phyloP scores from a whole-genome alignment of 495 filamentous ascomycete genomes.

The Chaetomium tenue region DNA sequence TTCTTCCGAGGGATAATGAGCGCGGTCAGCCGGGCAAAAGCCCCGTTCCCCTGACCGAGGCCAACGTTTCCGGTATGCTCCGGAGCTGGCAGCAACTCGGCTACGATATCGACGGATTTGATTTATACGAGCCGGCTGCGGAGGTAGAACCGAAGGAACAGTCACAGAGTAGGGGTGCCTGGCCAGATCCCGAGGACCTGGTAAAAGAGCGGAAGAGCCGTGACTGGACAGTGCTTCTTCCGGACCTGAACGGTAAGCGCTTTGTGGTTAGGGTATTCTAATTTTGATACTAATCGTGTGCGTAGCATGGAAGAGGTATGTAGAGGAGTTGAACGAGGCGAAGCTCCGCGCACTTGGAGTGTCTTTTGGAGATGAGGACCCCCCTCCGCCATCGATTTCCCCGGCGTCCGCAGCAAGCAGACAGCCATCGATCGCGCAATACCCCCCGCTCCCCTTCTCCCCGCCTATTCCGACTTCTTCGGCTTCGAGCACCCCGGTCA shows the following conservation, averaged over 20 bases:
- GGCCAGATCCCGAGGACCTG: conserved; percentile 65
- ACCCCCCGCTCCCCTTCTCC: conserved; percentile 65
- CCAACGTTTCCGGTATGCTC: conserved; percentile 64
- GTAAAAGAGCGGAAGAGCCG: conserved; percentile 51
- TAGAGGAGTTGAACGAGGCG: conserved; percentile 75
- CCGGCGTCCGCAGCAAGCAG: conserved; percentile 55
- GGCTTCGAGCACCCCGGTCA: conserved; percentile 59
- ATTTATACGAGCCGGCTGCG: conserved; percentile 49
- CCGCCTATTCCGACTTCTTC: conserved; percentile 67
- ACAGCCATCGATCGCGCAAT: conserved; percentile 59
- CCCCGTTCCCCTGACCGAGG: conserved; percentile 57
- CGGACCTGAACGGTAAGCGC: conserved; percentile 59
- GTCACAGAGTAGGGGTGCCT: conserved; percentile 67
- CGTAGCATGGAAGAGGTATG: conserved; percentile 79
- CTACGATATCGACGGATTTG: conserved; percentile 73
- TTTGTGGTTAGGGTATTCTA: background rate
- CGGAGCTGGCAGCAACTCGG: conserved; percentile 70
- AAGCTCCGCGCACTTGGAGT: conserved; percentile 91
- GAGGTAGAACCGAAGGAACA: conserved; percentile 38
- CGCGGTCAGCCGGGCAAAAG: conserved; percentile 58
- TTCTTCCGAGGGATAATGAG: conserved; percentile 66
- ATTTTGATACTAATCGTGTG: conserved; percentile 5
- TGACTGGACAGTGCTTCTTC: conserved; percentile 65
- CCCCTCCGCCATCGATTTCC: conserved; percentile 53
- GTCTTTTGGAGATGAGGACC: conserved; percentile 68